A percentile compares a stretch with the other conserved stretches of the same genome.
Conservation (phyloP, 768 basidiomycete species). For the Pulveroboletus sp. region DNA sequence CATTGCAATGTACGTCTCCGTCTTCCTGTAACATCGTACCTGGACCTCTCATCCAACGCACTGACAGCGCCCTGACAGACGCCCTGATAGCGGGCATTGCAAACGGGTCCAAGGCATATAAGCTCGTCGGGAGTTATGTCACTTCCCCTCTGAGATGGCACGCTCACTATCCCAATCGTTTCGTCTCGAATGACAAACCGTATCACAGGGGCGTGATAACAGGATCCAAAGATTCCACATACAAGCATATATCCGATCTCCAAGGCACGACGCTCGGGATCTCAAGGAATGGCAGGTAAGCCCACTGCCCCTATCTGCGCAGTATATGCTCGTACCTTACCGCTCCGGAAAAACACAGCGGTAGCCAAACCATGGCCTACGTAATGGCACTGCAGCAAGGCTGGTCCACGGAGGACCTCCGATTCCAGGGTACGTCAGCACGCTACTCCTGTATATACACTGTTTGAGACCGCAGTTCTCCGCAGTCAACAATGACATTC, state of each 20-base stretch:
- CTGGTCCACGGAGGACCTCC: constrained; percentile 61
- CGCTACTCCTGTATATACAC: not conserved
- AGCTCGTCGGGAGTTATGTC: constrained; percentile 90
- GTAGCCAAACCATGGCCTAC: constrained; percentile 92
- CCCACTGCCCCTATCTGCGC: not conserved
- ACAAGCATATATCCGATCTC: constrained; percentile 67
- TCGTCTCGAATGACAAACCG: not conserved
- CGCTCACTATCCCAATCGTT: constrained; percentile 9
- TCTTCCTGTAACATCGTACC: constrained; percentile 2
- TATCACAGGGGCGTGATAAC: constrained; percentile 83
- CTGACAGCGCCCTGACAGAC: constrained; percentile 77
- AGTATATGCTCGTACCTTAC: not conserved
- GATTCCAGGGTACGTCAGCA: constrained; percentile 60
- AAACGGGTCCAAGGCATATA: constrained; percentile 83
- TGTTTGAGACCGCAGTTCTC: not conserved
- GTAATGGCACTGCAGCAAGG: constrained; percentile 89
- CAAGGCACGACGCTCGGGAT: constrained; percentile 84
- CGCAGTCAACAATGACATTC: constrained; percentile 76
- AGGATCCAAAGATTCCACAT: constrained; percentile 61
- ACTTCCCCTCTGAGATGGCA: constrained; percentile 85
- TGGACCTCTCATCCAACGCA: not conserved
- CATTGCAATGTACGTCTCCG: constrained; percentile 61
- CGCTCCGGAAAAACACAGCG: constrained; percentile 37
- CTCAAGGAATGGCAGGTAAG: constrained; percentile 77
- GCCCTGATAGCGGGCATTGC: constrained; percentile 89